Base-by-base conservation (phyloP, 2,329 filamentous ascomycete genomes). In the Colletotrichum costaricense region DNA sequence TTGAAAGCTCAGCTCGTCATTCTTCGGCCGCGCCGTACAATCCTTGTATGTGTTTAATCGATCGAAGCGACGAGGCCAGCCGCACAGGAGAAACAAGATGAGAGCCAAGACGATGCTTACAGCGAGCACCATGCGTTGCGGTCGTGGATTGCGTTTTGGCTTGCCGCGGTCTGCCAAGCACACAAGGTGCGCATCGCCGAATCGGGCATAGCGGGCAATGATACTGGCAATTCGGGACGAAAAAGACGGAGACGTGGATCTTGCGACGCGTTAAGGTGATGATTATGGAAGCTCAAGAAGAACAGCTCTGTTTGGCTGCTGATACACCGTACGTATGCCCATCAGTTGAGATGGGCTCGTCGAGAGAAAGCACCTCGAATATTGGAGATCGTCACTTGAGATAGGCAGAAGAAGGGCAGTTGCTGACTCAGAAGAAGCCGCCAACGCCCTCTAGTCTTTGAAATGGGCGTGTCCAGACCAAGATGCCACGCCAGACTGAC, bases 161-260 rank as follows among this genome's bases (percentile, higher is more conserved):
- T 11, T 62, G 58, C 58, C 33, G 16, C 35, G 35, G 22, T 8
- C 33, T 60, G 24, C 58, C 24, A 28, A 62, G 14, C 42, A 49
- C 42, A 8, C 54, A 38, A 63, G n/a, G 24, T 63, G 49, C 58
- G 22, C 35, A 65, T 49, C 46, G 38, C 59, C 60, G 24, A 69
- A 69, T 55, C 66, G 59, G 59, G 54, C n/a, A 64, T 73, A 52
- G 55, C 54, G n/a, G 22, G 28, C 3, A 59, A 30, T 55, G 59
- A 28, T 3, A 59, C 54, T 59, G 54, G 26, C 35, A 54, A 64
- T 30, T 42, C 26, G 54, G 38, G 38, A 72, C 9, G 69, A 64
- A 46, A 46, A 60, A 57, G 60, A 72, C 57, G 49, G 35, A 46
- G 49, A 38, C n/a, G 46, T 38, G 42, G 42, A 52, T 33, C 56